Conservation (phyloP, 768 basidiomycete species). For the Inosperma sp. region DNA sequence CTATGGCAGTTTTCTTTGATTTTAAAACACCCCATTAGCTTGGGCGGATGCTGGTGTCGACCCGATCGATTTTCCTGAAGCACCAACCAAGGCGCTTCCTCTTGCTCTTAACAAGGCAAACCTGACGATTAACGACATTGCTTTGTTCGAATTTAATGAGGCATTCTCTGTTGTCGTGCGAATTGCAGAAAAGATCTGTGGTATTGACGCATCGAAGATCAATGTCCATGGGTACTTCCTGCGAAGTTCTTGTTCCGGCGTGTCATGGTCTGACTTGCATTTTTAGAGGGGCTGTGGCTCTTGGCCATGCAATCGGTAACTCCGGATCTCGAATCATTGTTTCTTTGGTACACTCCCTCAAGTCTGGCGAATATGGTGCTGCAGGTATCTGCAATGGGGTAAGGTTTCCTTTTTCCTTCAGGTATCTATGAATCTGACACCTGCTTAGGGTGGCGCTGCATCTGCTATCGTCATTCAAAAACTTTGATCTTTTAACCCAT, state of each 20-base stretch:
- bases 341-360: conserved; percentile 85
- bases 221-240: conserved; percentile 86
- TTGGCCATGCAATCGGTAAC: conserved; percentile 95
- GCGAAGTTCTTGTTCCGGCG: conserved; percentile 23
- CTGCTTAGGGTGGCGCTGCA: conserved; percentile 78
- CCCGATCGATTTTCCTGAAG: conserved; percentile 95
- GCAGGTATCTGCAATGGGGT: conserved; percentile 98
- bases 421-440: conserved; percentile 13
- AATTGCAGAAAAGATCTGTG: conserved; percentile 84
- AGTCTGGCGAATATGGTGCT: conserved; percentile 89
- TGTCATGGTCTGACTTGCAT: conserved; percentile 16
- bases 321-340: conserved; percentile 94
- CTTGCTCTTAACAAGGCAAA: conserved; percentile 84
- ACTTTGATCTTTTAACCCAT: conserved; percentile 44
- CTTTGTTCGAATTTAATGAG: conserved; percentile 95
- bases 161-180: conserved; percentile 94
- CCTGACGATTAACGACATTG: conserved; percentile 75
- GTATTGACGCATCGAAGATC: conserved; percentile 81
- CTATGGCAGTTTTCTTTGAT: conserved; percentile 4
- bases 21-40: conserved; percentile 43
- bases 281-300: conserved; percentile 87
- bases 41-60: conserved; percentile 97
- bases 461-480: conserved; percentile 88
- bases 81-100: conserved; percentile 89
- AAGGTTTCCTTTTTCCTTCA: conserved; percentile 33